A percentile compares a stretch with the other conserved stretches of the same genome.
Evolutionary conservation across 2,329 filamentous ascomycete genomes (phyloP).

Genomic region (Ophiostoma quercus): DNA sequence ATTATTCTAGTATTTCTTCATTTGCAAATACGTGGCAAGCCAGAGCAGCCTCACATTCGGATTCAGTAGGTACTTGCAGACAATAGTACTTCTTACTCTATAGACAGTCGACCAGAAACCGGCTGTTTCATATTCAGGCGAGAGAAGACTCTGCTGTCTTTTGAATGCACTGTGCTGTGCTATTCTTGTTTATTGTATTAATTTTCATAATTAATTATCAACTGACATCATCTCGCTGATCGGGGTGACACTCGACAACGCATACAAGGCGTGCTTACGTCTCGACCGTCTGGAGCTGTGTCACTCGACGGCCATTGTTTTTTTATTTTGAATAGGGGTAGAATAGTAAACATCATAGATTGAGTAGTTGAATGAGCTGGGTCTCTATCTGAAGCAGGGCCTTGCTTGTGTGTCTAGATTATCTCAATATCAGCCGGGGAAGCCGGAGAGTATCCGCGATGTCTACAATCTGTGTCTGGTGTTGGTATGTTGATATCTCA

Average conservation of each 20-base stretch:
- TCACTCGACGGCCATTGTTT: background rate
- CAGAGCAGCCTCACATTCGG: background rate
- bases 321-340: background rate
- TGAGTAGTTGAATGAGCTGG: background rate
- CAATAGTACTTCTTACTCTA: background rate
- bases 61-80: background rate
- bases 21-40: background rate
- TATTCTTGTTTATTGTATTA: background rate
- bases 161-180: background rate
- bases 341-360: background rate
- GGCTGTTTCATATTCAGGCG: conserved; percentile 9
- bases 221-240: conserved; percentile 5
- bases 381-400: background rate
- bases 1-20: background rate
- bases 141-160: background rate
- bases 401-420: background rate
- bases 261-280: background rate
- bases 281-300: background rate
- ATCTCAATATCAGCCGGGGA: background rate
- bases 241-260: background rate
- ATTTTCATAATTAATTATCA: background rate
- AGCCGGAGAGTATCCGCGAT: background rate
- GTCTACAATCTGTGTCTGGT: background rate
- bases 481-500: no score
- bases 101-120: background rate